phyloP scores from a whole-genome alignment of 371 early-diverging fungal species.

The Entomophthora muscae region DNA sequence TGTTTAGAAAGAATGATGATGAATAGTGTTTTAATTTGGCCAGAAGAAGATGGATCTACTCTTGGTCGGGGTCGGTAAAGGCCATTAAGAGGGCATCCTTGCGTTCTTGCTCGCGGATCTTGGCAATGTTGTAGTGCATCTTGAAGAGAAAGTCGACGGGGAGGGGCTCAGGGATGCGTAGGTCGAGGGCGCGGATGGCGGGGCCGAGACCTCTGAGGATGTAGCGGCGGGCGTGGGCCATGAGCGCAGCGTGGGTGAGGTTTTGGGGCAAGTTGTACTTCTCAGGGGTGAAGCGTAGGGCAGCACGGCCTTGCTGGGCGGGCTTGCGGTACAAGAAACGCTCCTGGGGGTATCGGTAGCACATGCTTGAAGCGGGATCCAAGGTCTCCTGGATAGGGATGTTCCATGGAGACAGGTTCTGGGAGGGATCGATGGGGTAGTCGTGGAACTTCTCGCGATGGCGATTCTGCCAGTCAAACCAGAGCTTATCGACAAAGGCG shows the following conservation, averaged over 20 bases:
- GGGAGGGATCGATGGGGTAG: not conserved
- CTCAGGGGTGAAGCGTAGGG: not conserved
- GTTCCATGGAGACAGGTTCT: not conserved
- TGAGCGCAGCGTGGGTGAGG: not conserved
- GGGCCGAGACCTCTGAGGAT: not conserved
- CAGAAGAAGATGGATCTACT: too few species aligned
- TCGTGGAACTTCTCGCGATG: not conserved
- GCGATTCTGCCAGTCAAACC: conserved; percentile 7
- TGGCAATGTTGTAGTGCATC: not conserved
- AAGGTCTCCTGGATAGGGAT: not conserved
- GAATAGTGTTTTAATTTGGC: too few species aligned
- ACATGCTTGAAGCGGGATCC: conserved; percentile 3
- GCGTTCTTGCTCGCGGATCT: not conserved
- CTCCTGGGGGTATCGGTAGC: conserved; percentile 2
- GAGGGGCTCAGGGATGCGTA: not conserved
- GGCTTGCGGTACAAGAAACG: not conserved
- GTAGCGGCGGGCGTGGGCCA: not conserved
- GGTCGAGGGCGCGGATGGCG: not conserved
- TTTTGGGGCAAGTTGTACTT: not conserved
- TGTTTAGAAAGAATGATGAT: too few species aligned
- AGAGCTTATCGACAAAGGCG: conserved; percentile 10
- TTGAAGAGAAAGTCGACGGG: not conserved
- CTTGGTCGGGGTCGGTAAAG: too few species aligned
- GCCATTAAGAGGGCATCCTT: not conserved
- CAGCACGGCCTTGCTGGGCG: not conserved